Base-by-base conservation (phyloP, 1,284 basidiomycete genomes). In the Cryptococcus deneoformans region DNA sequence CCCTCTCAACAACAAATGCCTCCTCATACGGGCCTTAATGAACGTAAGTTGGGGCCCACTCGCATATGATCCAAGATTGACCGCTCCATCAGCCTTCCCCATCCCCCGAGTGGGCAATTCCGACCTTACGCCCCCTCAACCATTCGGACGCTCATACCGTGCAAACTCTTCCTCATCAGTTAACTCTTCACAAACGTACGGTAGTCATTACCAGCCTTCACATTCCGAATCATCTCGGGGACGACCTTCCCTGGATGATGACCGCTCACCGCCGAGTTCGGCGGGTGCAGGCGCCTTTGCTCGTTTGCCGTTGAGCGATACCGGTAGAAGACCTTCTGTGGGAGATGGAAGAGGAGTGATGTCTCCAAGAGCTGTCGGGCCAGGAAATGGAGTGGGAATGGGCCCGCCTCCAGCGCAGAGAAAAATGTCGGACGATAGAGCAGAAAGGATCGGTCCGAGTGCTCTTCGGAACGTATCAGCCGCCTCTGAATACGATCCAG, bases 261-360 rank as follows among this genome's bases (percentile, higher is more conserved):
- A 61, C 6, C 53, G 58, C 35, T 61, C 62, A 20, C 57, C 61
- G 20, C 56, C 63, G 5, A 50, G 47, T 6, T 44, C 51, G 12
- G 46, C 57, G 2, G 44, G 55, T 11, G 12, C 20, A 14, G 34
- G 46, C 2, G 46, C 46, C 3, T 60, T 66, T 29, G 57, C 64
- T 40, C 54, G 67, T 49, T 71, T 68, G 6, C 70, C 70, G 2
- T 48, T 70, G 14, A 56, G 43, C 2, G 69, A 69, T 44, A 46
- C 57, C 5, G 52, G 48, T 14, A 53, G 58, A 11, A 37, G 57
- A 36, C 59, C 65, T 4, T 59, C 58, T 9, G 49, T 47, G 14
- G 51, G 34, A 37, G 55, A 52, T 50, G 20, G 12, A 9, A 38
- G 35, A 5, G 46, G 54, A 42, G 43, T 49, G 11, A 24, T 53